Percentiles rank a stretch among this genome's conserved stretches.
Evolutionary conservation across 768 basidiomycete genomes (phyloP).

Genomic region (Boletellus ananas): DNA sequence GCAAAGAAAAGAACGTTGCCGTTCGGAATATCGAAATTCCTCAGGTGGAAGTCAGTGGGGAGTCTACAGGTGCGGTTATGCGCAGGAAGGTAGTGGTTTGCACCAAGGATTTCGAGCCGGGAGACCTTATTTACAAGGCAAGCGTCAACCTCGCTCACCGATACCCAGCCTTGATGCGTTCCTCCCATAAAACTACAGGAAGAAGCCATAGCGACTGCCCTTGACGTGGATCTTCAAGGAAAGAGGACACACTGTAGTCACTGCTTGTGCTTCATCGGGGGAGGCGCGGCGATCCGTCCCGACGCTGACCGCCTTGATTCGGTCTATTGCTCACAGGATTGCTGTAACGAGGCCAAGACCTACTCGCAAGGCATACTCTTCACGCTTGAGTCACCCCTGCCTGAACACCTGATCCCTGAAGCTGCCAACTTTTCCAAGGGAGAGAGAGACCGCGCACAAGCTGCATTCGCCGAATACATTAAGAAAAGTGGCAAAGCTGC

Average conservation of each 20-base stretch:
- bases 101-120: conserved; percentile 61
- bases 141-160: neutral
- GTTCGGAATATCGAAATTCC: conserved; percentile 39
- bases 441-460: conserved; percentile 56
- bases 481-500: conserved; percentile 43
- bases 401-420: conserved; percentile 37
- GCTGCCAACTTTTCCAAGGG: conserved; percentile 34
- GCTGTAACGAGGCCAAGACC: conserved; percentile 49
- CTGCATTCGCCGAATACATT: conserved; percentile 52
- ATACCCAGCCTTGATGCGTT: conserved; percentile 3
- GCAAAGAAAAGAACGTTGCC: conserved; percentile 64
- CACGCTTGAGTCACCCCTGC: conserved; percentile 59
- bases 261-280: conserved; percentile 60
- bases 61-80: conserved; percentile 19
- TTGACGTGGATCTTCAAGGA: conserved; percentile 68
- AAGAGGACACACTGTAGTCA: conserved; percentile 69
- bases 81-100: conserved; percentile 57
- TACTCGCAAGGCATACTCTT: conserved; percentile 72
- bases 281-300: conserved; percentile 41
- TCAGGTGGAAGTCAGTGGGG: conserved; percentile 9
- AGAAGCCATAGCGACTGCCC: conserved; percentile 62
- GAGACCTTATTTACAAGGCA: conserved; percentile 78
- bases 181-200: conserved; percentile 47
- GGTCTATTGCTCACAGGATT: conserved; percentile 71
- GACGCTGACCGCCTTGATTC: conserved; percentile 52